Base-by-base conservation (phyloP, 2,329 filamentous ascomycete genomes). In the Sporothrix mexicana region DNA sequence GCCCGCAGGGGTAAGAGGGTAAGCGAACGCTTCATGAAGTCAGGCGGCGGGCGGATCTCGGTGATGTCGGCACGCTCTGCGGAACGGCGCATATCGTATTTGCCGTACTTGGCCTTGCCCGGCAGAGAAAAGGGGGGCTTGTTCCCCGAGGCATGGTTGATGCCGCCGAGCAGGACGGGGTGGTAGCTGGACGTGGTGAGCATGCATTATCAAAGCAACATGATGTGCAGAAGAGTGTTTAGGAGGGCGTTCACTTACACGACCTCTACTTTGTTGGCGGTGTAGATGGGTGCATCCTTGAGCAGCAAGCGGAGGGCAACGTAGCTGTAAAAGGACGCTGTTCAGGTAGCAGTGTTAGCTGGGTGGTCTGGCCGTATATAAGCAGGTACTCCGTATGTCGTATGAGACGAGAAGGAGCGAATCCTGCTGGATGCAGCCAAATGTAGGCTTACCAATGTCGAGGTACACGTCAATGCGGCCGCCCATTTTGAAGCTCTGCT, bases 81-180 rank as follows among this genome's bases (percentile, higher is more conserved):
- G 36, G 84, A 80, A 59, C 86, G 82, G 25, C 76, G 77, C 45
- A 78, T 76, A 77, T 89, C 86, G 74, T 78, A 77, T 12, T 66
- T 43, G 67, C 86, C 83, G 78, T 93, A 91, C 0, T 78, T 80
- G 25, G 87, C 90, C 83, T 95, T 95, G 59, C 88, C 89, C 1
- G 90, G 88, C 43, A 93, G 83, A 0, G 84, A 84, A 91, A 92
- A 94, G 0, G 93, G 93, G 0, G 93, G 92, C 76, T 88, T 88
- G 80, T 96, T 95, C 68, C 91, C 91, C 88, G 76, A 41, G 25
- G 68, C 85, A 49, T 84, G 83, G 78, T 90, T 92, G 78, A 93
- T 88, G 62, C 86, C 91, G 36, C 89, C 90, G 15, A 95, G 84
- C 78, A 95, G 91, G 69, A 94, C 85, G 15, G 93, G 93, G 75